Conservation (phyloP, 2,329 filamentous ascomycete species). For the Aureobasidium lini region DNA sequence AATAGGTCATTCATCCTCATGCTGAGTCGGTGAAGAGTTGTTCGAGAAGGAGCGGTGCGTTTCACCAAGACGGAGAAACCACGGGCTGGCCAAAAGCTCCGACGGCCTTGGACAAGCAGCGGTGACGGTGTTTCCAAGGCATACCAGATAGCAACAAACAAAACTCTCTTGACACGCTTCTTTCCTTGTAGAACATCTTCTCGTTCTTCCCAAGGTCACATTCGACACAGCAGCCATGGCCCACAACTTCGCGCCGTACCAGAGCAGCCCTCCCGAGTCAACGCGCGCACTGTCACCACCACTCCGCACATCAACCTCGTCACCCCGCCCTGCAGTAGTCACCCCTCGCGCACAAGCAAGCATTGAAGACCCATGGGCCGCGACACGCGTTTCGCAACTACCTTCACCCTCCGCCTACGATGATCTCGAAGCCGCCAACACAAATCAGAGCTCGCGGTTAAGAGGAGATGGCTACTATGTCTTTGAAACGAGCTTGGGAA, state of each 20-base stretch:
- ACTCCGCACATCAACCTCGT: conserved; percentile 35
- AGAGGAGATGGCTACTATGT: conserved; percentile 52
- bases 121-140: not conserved
- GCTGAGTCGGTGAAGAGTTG: not conserved
- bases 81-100: not conserved
- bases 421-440: conserved; percentile 26
- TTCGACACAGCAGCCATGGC: not conserved
- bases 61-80: conserved; percentile 7
- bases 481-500: conserved; percentile 83
- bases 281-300: conserved; percentile 72
- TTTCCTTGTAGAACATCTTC: not conserved
- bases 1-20: too few species aligned
- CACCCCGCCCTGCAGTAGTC: conserved; percentile 48
- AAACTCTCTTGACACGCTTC: not conserved
- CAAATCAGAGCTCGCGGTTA: conserved; percentile 20
- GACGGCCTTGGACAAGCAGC: not conserved
- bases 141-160: not conserved
- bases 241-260: conserved; percentile 75
- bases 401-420: conserved; percentile 28
- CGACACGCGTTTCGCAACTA: conserved; percentile 34
- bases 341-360: conserved; percentile 34
- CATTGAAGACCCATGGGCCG: conserved; percentile 33
- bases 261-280: conserved; percentile 82
- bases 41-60: conserved; percentile 1
- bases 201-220: not conserved